A percentile compares a stretch with the other conserved stretches of the same genome.
Conservation (phyloP, 257 asterid genomes). For the Solanum okadae region DNA sequence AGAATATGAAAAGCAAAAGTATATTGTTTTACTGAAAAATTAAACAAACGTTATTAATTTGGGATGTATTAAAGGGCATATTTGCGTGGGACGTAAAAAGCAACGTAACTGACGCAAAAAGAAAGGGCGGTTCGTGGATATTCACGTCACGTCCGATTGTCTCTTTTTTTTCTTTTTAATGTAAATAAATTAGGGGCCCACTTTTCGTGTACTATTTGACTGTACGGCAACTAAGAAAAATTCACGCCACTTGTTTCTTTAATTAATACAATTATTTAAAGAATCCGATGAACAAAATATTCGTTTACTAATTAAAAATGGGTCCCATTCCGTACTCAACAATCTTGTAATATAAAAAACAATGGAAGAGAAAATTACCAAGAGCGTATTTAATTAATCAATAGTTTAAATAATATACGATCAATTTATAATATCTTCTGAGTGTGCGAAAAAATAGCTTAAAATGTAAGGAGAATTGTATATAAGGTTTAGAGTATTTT, state of each 20-base stretch:
- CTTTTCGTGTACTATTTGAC: slow-evolving; percentile 23
- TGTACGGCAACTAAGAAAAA: slow-evolving; percentile 30
- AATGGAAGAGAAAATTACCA: background rate
- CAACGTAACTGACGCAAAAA: slow-evolving; percentile 7
- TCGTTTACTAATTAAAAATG: background rate
- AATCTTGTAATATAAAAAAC: background rate
- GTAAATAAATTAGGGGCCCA: background rate
- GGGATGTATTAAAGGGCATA: background rate
- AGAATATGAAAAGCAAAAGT: background rate
- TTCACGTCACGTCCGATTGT: slow-evolving; percentile 18
- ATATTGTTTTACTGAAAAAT: background rate
- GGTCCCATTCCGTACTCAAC: background rate
- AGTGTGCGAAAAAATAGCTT: background rate
- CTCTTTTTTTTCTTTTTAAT: background rate
- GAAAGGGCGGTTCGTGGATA: slow-evolving; percentile 2
- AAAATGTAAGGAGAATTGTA: too few relatives aligned
- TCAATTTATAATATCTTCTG: background rate
- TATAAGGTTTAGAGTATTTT: background rate
- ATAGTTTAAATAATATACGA: background rate
- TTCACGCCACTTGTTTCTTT: background rate
- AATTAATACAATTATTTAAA: background rate
- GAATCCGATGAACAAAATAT: background rate
- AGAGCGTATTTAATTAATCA: background rate
- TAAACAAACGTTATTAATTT: background rate
- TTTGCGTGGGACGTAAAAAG: slow-evolving; percentile 2